Base-by-base conservation (phyloP, 495 filamentous ascomycete genomes). In the Gamarada debralockiae region DNA sequence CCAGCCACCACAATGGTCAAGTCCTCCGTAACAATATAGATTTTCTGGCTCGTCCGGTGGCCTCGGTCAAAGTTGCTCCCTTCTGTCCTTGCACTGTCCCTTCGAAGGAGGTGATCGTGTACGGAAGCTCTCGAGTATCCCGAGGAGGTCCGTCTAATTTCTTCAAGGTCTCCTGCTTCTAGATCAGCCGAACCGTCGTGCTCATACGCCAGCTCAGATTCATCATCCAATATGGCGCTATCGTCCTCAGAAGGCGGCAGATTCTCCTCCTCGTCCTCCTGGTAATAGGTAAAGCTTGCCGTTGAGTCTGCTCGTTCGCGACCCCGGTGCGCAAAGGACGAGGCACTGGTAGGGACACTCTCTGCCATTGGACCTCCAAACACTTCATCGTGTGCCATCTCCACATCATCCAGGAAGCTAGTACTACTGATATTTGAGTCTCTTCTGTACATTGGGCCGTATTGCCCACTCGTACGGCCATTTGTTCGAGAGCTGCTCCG, bases 371-470 rank as follows among this genome's bases (percentile, higher is more conserved):
- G 95, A 1, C 93, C 93, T 25, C 93, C 82, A 67, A 91, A 98
- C 15, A 97, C 90, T 78, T 97, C 92, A 65, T 96, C 87, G 40
- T 92, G 90, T 22, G 93, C 95, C 93, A 99, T 99, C 65, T 96
- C 93, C n/a, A 99, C 92, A 66, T 97, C 92, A 29, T 87, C 89
- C 34, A 95, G 81, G 59, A 96, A 82, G 68, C 89, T 95, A 36
- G 85, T 73, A 66, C 77, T 88, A 78, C 90, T 96, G 64, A 84
- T 75, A 66, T 89, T 86, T 27, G 88, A 89, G 50, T 79, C 78
- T 38, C 87, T 78, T 22, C 86, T 77, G 55, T 58, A 53, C 15
- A 60, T 25, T 29, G 42, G 52, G 17, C 39, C 48, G 37, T 51
- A 33, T n/a, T 41, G 39, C 7, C 48, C 55, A 42, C 50, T 58